phyloP scores from a whole-genome alignment of 2,329 filamentous ascomycete species.

The Thermoascus crustaceus region DNA sequence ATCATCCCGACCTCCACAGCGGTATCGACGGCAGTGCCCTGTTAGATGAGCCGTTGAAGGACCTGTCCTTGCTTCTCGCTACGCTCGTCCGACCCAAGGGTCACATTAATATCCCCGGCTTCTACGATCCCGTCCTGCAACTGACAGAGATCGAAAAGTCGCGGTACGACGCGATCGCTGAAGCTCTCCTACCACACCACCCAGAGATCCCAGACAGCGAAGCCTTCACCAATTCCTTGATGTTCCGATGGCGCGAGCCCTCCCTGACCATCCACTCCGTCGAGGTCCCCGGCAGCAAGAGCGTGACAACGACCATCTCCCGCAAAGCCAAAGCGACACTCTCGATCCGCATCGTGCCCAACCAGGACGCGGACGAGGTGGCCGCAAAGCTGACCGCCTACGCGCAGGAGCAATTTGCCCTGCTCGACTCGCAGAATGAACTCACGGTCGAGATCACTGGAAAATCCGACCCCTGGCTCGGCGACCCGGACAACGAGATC shows the following conservation, averaged over 20 bases:
- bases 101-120: conserved; percentile 73
- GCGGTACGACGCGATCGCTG: conserved; percentile 76
- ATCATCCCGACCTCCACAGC: conserved; percentile 81
- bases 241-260: conserved; percentile 91
- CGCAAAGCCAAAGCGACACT: conserved; percentile 80
- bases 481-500: conserved; percentile 81
- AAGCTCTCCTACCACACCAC: conserved; percentile 64
- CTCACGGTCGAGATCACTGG: conserved; percentile 82
- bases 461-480: conserved; percentile 91
- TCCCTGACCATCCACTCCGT: conserved; percentile 91
- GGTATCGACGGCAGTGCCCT: conserved; percentile 92
- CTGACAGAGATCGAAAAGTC: conserved; percentile 67
- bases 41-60: conserved; percentile 84
- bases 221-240: conserved; percentile 72
- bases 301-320: conserved; percentile 78
- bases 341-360: conserved; percentile 85
- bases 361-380: conserved; percentile 77
- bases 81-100: conserved; percentile 76
- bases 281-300: conserved; percentile 71
- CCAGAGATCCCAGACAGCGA: conserved; percentile 56
- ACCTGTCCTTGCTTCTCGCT: conserved; percentile 74
- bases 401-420: conserved; percentile 61
- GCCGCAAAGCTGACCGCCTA: conserved; percentile 59
- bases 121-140: conserved; percentile 76
- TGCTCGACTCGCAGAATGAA: conserved; percentile 70